These are phyloP conservation scores for Pezizomycotina sp. DNA, from an alignment of 2,329 filamentous ascomycete genomes.

Conservation along the genomic window DNA sequence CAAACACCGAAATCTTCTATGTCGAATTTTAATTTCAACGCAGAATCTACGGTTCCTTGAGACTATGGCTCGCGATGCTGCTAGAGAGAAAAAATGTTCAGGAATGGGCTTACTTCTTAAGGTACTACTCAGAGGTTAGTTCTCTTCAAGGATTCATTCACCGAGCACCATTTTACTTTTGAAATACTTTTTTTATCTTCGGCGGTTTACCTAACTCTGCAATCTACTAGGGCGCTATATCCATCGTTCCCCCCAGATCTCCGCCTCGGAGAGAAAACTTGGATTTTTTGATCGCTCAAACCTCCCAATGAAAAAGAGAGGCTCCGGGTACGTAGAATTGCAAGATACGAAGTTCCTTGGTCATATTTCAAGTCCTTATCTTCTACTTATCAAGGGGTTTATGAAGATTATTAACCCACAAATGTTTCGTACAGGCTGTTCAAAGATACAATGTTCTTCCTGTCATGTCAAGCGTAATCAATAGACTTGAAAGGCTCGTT, in stretches of 20 bases:
- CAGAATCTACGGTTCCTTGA: too few species aligned
- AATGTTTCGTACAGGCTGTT: constrained; percentile 13
- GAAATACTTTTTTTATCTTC: too few species aligned
- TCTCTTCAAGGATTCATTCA: too few species aligned
- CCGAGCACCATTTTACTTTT: too few species aligned
- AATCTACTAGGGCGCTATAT: constrained; percentile 27
- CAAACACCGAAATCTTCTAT: too few species aligned
- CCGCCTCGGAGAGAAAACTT: constrained; percentile 23
- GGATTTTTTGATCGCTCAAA: constrained; percentile 24
- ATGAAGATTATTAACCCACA: not conserved
- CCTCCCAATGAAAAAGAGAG: constrained; percentile 26
- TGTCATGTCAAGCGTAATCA: constrained; percentile 18
- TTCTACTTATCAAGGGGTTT: not conserved
- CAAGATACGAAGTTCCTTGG: not conserved
- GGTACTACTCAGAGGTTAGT: constrained; percentile 26
- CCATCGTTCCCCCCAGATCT: constrained; percentile 26
- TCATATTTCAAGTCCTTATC: not conserved
- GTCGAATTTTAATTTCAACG: too few species aligned
- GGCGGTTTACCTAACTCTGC: too few species aligned
- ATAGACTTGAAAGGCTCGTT: constrained; percentile 22
- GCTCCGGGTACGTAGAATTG: constrained; percentile 13
- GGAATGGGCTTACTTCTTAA: constrained; percentile 24
- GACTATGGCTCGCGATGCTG: too few species aligned
- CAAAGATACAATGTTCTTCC: constrained; percentile 23
- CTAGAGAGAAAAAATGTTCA: constrained; percentile 21